Conservation (phyloP, 1,139 yeast genomes). For the Williopsis jadinii region DNA sequence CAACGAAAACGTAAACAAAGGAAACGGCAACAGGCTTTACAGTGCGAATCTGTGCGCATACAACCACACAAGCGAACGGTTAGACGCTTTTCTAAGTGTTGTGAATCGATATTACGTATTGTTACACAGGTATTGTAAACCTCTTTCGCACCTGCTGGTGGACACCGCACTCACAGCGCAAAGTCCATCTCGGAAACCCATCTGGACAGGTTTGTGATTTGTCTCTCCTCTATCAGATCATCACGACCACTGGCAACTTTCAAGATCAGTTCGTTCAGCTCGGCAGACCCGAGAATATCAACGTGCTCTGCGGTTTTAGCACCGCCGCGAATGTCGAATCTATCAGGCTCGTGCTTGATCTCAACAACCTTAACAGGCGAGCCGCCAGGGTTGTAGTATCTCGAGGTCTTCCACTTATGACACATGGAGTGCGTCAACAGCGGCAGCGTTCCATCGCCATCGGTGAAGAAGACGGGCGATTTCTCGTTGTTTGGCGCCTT, state of each 20-base stretch:
- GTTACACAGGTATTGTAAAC: no score
- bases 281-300: slow-evolving; percentile 90
- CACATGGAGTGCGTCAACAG: slow-evolving; percentile 71
- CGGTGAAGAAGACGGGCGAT: slow-evolving; percentile 68
- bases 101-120: no score
- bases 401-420: slow-evolving; percentile 78
- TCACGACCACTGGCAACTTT: slow-evolving; percentile 81
- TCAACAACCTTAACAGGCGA: slow-evolving; percentile 74
- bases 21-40: no score
- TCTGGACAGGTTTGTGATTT: slow-evolving; percentile 52
- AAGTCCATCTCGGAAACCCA: slow-evolving; percentile 33
- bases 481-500: slow-evolving; percentile 41
- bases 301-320: slow-evolving; percentile 98
- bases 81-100: no score
- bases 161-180: slow-evolving; percentile 15
- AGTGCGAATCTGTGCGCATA: no score
- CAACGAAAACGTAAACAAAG: no score
- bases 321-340: slow-evolving; percentile 93
- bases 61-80: no score
- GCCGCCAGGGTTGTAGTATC: slow-evolving; percentile 72
- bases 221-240: slow-evolving; percentile 51
- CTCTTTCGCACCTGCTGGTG: no score
- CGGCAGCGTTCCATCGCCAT: slow-evolving; percentile 96
- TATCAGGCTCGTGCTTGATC: slow-evolving; percentile 86
- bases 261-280: slow-evolving; percentile 75